phyloP scores from a whole-genome alignment of 768 basidiomycete genomes.

The Pulveroboletus frians region DNA sequence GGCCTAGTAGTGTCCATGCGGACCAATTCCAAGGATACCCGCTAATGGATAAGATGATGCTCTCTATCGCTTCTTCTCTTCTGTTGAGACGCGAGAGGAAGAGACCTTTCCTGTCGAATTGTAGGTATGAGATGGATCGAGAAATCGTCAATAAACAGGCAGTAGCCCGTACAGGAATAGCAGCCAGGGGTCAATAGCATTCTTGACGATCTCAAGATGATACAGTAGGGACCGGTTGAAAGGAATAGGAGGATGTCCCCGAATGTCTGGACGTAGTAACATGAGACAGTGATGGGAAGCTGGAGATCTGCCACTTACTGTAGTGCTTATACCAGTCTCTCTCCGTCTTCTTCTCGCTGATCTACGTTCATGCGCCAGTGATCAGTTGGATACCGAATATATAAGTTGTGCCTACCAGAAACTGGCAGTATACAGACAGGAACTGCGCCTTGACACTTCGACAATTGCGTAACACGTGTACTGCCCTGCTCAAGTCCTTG shows the following conservation, averaged over 20 bases:
- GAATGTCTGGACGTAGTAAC: conserved; percentile 45
- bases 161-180: conserved; percentile 59
- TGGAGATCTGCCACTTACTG: conserved; percentile 41
- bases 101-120: conserved; percentile 62
- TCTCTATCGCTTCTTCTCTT: conserved; percentile 83
- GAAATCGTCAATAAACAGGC: neutral
- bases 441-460: conserved; percentile 71
- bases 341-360: conserved; percentile 76
- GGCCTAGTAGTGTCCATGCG: conserved; percentile 78
- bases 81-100: conserved; percentile 75
- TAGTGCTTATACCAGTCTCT: conserved; percentile 83
- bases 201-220: conserved; percentile 55
- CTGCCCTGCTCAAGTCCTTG: conserved; percentile 73
- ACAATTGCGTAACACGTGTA: conserved; percentile 58
- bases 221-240: conserved; percentile 54
- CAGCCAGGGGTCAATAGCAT: conserved; percentile 71
- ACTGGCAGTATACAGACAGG: conserved; percentile 73
- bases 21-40: conserved; percentile 94
- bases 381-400: conserved; percentile 4
- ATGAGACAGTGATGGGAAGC: neutral
- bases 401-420: conserved; percentile 57
- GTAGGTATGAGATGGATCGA: neutral
- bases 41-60: conserved; percentile 66
- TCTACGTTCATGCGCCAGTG: conserved; percentile 38
- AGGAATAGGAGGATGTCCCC: conserved; percentile 63